These are phyloP conservation scores for Starmerella gropengiesseri DNA, from an alignment of 805 yeast species.

Conservation along the genomic window DNA sequence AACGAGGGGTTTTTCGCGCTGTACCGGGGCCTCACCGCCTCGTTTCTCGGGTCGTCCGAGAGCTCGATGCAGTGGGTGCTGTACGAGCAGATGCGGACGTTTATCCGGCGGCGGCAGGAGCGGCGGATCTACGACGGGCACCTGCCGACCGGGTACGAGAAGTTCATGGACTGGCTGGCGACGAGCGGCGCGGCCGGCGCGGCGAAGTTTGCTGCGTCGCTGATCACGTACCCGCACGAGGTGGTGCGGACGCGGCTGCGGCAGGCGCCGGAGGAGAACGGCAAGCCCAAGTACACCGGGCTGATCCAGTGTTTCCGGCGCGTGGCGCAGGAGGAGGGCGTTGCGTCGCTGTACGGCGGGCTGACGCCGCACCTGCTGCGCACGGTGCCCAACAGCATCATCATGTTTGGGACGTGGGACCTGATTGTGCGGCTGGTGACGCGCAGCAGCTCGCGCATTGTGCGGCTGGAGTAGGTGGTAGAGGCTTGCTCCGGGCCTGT, in stretches of 20 bases:
- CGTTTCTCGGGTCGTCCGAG: slow-evolving; percentile 87
- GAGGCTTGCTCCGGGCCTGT: neutral
- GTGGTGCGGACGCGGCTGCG: slow-evolving; percentile 91
- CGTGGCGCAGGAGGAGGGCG: slow-evolving; percentile 84
- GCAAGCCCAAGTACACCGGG: slow-evolving; percentile 80
- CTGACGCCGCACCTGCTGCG: slow-evolving; percentile 91
- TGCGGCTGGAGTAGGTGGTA: neutral
- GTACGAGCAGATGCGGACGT: slow-evolving; percentile 82
- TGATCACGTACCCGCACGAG: slow-evolving; percentile 93
- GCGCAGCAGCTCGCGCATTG: neutral
- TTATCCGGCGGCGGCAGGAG: slow-evolving; percentile 35
- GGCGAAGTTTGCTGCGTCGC: slow-evolving; percentile 86
- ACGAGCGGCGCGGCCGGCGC: slow-evolving; percentile 96
- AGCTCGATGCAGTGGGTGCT: slow-evolving; percentile 92
- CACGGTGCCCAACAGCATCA: slow-evolving; percentile 95
- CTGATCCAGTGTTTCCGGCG: slow-evolving; percentile 75
- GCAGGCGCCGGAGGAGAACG: slow-evolving; percentile 79
- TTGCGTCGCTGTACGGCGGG: slow-evolving; percentile 92
- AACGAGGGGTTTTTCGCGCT: slow-evolving; percentile 73
- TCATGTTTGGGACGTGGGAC: slow-evolving; percentile 99
- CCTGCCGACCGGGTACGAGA: slow-evolving; percentile 41
- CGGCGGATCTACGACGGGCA: slow-evolving; percentile 32
- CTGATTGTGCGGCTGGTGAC: slow-evolving; percentile 41
- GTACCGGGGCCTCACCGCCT: slow-evolving; percentile 86
- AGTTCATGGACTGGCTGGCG: slow-evolving; percentile 80